These are phyloP conservation scores for Tetragonia tetragonoides DNA, from an alignment of 148 eudicot species.

Conservation along the genomic window DNA sequence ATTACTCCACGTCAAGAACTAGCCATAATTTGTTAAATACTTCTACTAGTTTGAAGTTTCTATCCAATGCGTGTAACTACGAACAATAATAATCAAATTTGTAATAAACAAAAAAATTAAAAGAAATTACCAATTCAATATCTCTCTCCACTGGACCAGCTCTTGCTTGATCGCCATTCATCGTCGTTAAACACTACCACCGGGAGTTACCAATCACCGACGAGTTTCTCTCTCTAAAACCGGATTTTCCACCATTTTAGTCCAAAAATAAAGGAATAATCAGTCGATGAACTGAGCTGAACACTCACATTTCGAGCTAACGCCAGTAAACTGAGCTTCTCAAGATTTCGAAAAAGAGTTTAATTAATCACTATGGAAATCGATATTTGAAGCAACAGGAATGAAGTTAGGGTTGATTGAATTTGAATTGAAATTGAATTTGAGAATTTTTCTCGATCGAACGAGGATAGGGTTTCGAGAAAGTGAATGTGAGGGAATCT, in stretches of 20 bases:
- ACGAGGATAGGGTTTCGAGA: constrained; percentile 5
- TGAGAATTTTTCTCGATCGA: background rate
- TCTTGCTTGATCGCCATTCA: constrained; percentile 37
- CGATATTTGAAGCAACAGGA: background rate
- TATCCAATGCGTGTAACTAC: constrained; percentile 14
- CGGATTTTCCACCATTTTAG: constrained; percentile 11
- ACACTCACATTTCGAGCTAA: constrained; percentile 16
- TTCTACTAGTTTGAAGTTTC: background rate
- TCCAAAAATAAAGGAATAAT: background rate
- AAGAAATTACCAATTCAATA: constrained; percentile 36
- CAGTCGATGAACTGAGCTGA: background rate
- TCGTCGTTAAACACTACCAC: constrained; percentile 11
- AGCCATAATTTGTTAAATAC: background rate
- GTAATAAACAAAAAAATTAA: background rate
- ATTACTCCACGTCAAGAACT: constrained; percentile 3
- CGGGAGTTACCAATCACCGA: constrained; percentile 18
- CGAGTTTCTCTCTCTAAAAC: constrained; percentile 25
- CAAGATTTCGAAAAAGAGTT: too few relatives aligned
- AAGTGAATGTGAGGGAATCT: background rate
- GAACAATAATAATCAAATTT: background rate
- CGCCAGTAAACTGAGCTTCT: constrained; percentile 22
- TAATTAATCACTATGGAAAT: background rate
- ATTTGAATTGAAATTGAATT: background rate
- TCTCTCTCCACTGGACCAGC: constrained; percentile 44
- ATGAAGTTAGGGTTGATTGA: background rate